Base-by-base conservation (phyloP, 2,329 filamentous ascomycete species). In the Trichocomaceae sp. region DNA sequence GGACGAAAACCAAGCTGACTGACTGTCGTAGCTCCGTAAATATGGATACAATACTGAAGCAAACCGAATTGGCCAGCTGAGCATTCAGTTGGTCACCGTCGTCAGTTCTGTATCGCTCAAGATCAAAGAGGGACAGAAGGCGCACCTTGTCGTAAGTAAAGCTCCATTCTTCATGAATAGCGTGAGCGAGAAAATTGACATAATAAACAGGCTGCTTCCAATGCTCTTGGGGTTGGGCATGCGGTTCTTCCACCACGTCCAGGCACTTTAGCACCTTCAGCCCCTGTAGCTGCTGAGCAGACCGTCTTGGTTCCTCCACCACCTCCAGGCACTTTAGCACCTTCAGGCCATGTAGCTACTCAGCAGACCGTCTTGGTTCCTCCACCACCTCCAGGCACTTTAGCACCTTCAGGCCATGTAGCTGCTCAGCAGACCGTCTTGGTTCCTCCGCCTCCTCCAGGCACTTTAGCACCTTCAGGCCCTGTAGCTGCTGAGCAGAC, bases 51-150 rank as follows among this genome's bases (percentile, higher is more conserved):
- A 41, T 13, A 17, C 15, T 26, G 47, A 47, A 47, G 63, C 64
- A 47, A 66, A 66, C 62, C 56, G 59, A 39, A 63, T 66, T 20
- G 63, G 63, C 19, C 60, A 61, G 35, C 56, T 63, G 42, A 58
- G 59, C 37, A 54, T 63, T 37, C 57, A 57, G 17, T 60, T 65
- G 48, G 58, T 64, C 37, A 55, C 59, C 22, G 59, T 58, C 48
- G 65, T 64, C 55, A 62, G 61, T 20, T 51, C 57, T 15, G 61
- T 60, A 31, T 61, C 61, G 9, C 59, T 60, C 13, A 56, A 63
- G 45, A 61, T 64, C 60, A 37, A 12, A 15, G 49, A 44, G 41
- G 13, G 13, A 9, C 39, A 51, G 15, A 13, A 33, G 37, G 37
- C 15, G 6, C 9, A 20, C 2, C 22, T 52, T 29, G 17, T 19